Percentiles rank a stretch among this genome's conserved stretches.
Evolutionary conservation across 225 moss, liverwort and hornwort genomes (phyloP).

Genomic region (Pleurozium schreberi): DNA sequence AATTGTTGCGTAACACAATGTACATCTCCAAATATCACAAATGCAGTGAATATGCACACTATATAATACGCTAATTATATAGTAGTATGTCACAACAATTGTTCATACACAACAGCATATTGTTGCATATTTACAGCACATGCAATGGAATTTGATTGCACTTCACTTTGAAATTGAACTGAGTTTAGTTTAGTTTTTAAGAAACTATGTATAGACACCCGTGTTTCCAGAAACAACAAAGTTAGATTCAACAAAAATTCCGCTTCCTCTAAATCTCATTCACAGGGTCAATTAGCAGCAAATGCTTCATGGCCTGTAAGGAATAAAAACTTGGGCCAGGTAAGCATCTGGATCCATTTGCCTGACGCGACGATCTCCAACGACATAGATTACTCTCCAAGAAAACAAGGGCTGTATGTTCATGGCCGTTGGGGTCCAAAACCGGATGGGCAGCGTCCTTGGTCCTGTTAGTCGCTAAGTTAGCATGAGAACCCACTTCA

Average conservation of each 20-base stretch:
- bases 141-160: not conserved
- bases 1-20: not conserved
- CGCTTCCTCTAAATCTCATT: conserved; percentile 31
- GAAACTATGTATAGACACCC: not conserved
- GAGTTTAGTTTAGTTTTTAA: too few species aligned
- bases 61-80: not conserved
- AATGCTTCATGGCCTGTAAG: not conserved
- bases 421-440: not conserved
- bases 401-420: not conserved
- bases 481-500: not conserved
- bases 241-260: too few species aligned
- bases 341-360: not conserved
- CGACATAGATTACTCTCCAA: not conserved
- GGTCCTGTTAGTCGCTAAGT: not conserved
- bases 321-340: not conserved
- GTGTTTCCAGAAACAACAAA: not conserved
- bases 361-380: not conserved
- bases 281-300: not conserved
- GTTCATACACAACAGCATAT: too few species aligned
- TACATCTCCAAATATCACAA: not conserved
- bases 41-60: too few species aligned
- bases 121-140: not conserved
- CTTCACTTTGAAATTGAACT: not conserved
- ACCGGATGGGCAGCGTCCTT: not conserved
- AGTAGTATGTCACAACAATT: not conserved